phyloP scores from a whole-genome alignment of 2,329 filamentous ascomycete species.

The Trichoderma gracile region DNA sequence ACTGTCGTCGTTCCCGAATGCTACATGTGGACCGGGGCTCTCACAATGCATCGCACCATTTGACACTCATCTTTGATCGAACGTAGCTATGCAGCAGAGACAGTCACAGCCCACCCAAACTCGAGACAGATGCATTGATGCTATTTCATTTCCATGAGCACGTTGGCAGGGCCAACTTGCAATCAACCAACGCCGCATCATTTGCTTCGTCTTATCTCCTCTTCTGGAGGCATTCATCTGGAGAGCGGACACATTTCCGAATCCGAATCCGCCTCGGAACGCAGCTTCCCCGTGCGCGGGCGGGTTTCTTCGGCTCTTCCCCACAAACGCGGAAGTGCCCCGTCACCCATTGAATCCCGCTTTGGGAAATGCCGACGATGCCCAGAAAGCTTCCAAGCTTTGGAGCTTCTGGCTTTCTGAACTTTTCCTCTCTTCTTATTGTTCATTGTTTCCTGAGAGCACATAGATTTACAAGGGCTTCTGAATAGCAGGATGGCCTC shows the following conservation, averaged over 20 bases:
- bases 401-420: background rate
- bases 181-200: too few relatives aligned
- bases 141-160: too few relatives aligned
- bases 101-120: too few relatives aligned
- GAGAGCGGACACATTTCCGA: background rate
- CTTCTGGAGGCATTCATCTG: background rate
- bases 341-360: conserved; percentile 6
- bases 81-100: too few relatives aligned
- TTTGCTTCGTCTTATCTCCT: too few relatives aligned
- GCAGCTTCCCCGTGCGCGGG: background rate
- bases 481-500: background rate
- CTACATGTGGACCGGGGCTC: too few relatives aligned
- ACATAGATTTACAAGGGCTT: background rate
- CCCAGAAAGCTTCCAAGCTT: conserved; percentile 9
- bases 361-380: conserved; percentile 10
- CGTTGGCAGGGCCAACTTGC: too few relatives aligned
- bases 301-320: conserved; percentile 21
- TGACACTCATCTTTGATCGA: too few relatives aligned
- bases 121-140: too few relatives aligned
- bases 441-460: background rate
- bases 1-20: too few relatives aligned
- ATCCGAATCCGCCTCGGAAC: conserved; percentile 23
- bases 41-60: background rate
- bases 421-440: background rate
- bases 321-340: conserved; percentile 24